These are phyloP conservation scores for Carex scoparia DNA, from an alignment of 176 grass and related monocot genomes.

Conservation along the genomic window DNA sequence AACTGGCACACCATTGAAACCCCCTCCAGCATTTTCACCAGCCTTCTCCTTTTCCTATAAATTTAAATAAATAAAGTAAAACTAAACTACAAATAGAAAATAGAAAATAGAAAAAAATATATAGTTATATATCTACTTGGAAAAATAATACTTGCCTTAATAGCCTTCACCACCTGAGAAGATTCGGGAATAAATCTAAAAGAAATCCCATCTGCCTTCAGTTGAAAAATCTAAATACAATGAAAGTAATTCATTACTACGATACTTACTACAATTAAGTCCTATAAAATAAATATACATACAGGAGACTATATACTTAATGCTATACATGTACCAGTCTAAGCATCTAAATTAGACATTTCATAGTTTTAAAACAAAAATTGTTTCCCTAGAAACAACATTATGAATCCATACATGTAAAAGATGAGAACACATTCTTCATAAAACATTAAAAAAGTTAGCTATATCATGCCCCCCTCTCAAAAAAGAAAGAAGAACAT, in stretches of 20 bases:
- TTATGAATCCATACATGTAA: not conserved
- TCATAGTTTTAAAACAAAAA: not conserved
- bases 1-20: slow-evolving; percentile 76
- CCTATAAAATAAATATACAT: not conserved
- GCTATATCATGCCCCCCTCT: not conserved
- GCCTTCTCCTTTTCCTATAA: slow-evolving; percentile 56
- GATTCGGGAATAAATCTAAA: slow-evolving; percentile 89
- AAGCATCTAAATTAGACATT: not conserved
- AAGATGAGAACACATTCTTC: not conserved
- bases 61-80: slow-evolving; percentile 10
- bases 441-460: not conserved
- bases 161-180: slow-evolving; percentile 77
- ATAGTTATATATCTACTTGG: not conserved
- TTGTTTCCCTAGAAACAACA: not conserved
- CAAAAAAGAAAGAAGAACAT: not conserved
- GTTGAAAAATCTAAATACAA: slow-evolving; percentile 62
- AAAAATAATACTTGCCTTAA: slow-evolving; percentile 49
- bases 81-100: not conserved
- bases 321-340: not conserved
- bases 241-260: not conserved
- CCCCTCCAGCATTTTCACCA: slow-evolving; percentile 33
- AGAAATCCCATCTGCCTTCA: slow-evolving; percentile 74
- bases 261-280: not conserved
- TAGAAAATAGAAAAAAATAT: not conserved
- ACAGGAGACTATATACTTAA: not conserved